Evolutionary conservation across 306 rosid species (phyloP).

Genomic region (Glycyrrhiza uralensis): DNA sequence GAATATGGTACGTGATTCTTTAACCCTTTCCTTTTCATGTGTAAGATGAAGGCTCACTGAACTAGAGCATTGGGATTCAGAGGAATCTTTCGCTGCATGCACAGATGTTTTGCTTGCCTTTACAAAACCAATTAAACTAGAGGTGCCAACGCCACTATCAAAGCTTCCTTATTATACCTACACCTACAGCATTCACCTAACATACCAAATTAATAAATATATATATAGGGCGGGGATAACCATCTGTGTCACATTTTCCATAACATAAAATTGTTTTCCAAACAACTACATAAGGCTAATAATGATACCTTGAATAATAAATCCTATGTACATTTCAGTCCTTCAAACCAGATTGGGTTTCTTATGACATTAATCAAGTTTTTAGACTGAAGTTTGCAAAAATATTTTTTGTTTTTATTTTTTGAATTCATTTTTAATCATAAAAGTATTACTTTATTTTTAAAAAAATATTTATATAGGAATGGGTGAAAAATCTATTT

Average conservation of each 20-base stretch:
- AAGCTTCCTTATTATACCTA: conserved; percentile 21
- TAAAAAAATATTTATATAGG: too few species aligned
- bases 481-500: too few species aligned
- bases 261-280: conserved; percentile 26
- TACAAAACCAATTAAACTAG: conserved; percentile 39
- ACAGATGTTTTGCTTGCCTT: conserved; percentile 29
- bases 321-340: neutral
- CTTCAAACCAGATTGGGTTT: neutral
- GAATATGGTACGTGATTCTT: neutral
- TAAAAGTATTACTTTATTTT: too few species aligned
- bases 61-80: conserved; percentile 43
- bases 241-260: conserved; percentile 30
- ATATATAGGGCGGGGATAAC: neutral
- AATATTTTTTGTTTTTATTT: too few species aligned
- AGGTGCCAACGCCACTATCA: conserved; percentile 38
- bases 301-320: conserved; percentile 22
- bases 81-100: conserved; percentile 47
- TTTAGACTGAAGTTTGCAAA: neutral
- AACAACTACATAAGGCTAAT: conserved; percentile 29
- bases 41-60: conserved; percentile 3
- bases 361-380: neutral
- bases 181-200: conserved; percentile 22
- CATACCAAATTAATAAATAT: conserved; percentile 1
- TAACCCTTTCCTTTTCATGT: neutral
- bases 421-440: too few species aligned